Evolutionary conservation across 73 alveolate species (phyloP).

Genomic region (Paraurostyla sp.): DNA sequence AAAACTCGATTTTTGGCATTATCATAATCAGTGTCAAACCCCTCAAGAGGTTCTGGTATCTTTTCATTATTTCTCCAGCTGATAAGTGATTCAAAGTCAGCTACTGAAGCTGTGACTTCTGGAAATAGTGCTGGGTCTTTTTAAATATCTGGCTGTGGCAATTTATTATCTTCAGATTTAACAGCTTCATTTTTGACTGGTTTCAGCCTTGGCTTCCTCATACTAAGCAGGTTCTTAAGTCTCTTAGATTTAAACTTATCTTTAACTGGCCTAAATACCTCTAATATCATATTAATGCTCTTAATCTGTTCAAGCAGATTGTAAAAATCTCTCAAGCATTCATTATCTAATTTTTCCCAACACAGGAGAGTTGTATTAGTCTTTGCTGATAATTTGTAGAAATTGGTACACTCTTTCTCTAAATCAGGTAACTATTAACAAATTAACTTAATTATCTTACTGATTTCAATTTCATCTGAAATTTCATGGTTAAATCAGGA

Average conservation of each 20-base stretch:
- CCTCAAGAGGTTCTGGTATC: constrained; percentile 81
- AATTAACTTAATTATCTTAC: background rate
- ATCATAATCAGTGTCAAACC: constrained; percentile 78
- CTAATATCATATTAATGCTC: constrained; percentile 52
- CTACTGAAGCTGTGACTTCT: constrained; percentile 39
- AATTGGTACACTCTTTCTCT: constrained; percentile 73
- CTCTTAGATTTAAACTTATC: constrained; percentile 65
- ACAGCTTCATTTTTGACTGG: background rate
- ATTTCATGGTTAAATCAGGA: constrained; percentile 67
- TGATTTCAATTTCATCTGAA: constrained; percentile 70
- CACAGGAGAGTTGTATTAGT: constrained; percentile 81
- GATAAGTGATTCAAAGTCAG: constrained; percentile 68
- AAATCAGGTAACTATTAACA: constrained; percentile 75
- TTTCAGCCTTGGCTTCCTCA: background rate
- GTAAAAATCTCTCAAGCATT: constrained; percentile 78
- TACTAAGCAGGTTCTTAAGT: constrained; percentile 20
- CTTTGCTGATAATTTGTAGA: constrained; percentile 68
- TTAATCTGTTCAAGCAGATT: constrained; percentile 56
- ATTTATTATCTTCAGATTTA: background rate
- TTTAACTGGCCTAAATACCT: constrained; percentile 47
- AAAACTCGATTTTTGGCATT: constrained; percentile 46
- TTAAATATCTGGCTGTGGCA: background rate
- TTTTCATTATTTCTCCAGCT: constrained; percentile 67
- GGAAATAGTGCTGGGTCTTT: constrained; percentile 71
- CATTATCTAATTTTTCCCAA: constrained; percentile 87